Percentiles rank a stretch among this genome's conserved stretches.
phyloP scores from a whole-genome alignment of 169 alveolate species.

The Amoebophrya sp. region DNA sequence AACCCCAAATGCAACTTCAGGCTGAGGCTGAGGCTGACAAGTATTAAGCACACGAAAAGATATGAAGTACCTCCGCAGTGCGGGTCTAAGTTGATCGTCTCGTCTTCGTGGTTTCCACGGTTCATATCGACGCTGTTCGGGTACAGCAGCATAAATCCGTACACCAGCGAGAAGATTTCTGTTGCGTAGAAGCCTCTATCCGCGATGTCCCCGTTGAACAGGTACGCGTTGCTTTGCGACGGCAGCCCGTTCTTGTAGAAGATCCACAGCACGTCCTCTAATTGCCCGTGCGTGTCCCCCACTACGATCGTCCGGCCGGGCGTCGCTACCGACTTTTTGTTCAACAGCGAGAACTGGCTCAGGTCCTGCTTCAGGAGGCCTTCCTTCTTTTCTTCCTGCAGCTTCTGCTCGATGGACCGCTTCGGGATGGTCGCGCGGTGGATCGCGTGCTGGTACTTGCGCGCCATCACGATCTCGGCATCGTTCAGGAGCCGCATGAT shows the following conservation, averaged over 20 bases:
- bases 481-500: background rate
- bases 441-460: background rate
- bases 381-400: background rate
- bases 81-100: background rate
- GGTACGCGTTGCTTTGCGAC: conserved; percentile 41
- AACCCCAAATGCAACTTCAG: no score
- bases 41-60: no score
- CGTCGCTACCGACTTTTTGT: background rate
- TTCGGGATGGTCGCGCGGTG: background rate
- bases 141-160: conserved; percentile 51
- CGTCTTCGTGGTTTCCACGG: conserved; percentile 55
- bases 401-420: background rate
- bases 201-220: conserved; percentile 71
- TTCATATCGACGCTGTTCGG: conserved; percentile 56
- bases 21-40: no score
- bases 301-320: conserved; percentile 36
- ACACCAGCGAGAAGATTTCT: conserved; percentile 50
- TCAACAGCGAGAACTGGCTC: background rate
- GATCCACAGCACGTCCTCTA: conserved; percentile 62
- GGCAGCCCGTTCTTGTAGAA: conserved; percentile 62
- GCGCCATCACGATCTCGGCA: background rate
- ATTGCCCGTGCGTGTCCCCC: conserved; percentile 73
- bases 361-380: background rate
- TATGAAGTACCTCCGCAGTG: background rate
- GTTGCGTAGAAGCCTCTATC: conserved; percentile 64